Evolutionary conservation across 2,329 filamentous ascomycete genomes (phyloP).

Genomic region (Arthroderma uncinatum): DNA sequence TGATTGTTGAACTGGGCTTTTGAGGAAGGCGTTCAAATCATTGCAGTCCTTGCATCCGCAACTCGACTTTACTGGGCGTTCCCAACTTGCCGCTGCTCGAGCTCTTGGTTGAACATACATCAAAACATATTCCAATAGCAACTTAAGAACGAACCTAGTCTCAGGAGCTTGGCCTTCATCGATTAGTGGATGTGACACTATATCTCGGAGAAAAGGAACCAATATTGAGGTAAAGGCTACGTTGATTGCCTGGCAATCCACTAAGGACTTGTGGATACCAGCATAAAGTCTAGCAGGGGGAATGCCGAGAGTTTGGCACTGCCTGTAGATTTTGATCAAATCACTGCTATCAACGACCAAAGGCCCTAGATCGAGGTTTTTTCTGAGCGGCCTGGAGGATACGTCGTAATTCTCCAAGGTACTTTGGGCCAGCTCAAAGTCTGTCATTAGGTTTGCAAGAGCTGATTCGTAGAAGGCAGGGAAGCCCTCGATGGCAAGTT

Average conservation of each 20-base stretch:
- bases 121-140: not conserved
- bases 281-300: not conserved
- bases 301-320: not conserved
- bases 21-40: not conserved
- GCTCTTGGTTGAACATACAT: not conserved
- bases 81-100: not conserved
- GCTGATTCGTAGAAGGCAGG: not conserved
- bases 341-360: not conserved
- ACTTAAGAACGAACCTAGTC: not conserved
- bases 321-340: not conserved
- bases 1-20: not conserved
- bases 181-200: not conserved
- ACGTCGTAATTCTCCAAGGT: not conserved
- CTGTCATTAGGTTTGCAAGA: not conserved
- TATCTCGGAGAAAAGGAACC: not conserved
- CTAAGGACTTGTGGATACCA: not conserved
- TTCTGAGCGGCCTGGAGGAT: not conserved
- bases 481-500: not conserved
- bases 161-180: not conserved
- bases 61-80: not conserved
- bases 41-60: not conserved
- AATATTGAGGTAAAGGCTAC: not conserved
- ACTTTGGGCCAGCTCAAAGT: not conserved
- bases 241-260: not conserved
- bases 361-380: not conserved